Evolutionary conservation across 129 eudicot species (phyloP).

Genomic region (Flaveria robusta): DNA sequence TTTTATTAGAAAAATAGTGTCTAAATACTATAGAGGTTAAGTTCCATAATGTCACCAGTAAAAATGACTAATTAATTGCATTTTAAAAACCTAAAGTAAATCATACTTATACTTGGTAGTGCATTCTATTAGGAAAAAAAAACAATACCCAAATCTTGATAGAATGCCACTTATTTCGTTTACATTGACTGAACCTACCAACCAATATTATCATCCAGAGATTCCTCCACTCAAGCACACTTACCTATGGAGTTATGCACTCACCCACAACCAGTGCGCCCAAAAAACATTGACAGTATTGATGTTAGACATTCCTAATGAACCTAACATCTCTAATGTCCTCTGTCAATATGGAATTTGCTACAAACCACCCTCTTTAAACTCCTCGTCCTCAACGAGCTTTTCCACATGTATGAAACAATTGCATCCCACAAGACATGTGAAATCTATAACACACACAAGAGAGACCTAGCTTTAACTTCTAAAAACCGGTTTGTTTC

Average conservation of each 20-base stretch:
- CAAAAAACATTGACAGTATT: not conserved
- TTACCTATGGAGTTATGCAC: not conserved
- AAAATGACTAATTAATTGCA: too few relatives aligned
- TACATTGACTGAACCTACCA: not conserved
- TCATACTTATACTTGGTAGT: too few relatives aligned
- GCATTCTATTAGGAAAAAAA: not conserved
- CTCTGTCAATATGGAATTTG: not conserved
- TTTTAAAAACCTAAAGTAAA: too few relatives aligned
- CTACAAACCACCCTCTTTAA: not conserved
- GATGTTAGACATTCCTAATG: not conserved
- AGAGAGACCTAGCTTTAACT: not conserved
- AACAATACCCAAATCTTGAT: not conserved
- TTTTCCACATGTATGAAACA: not conserved
- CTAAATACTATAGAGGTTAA: too few relatives aligned
- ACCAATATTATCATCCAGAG: not conserved
- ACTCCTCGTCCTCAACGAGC: not conserved
- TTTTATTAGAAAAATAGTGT: too few relatives aligned
- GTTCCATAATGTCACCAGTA: too few relatives aligned
- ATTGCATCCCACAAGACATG: not conserved
- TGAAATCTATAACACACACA: conserved; percentile 6
- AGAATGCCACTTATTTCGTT: not conserved
- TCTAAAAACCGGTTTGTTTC: not conserved
- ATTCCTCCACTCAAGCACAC: not conserved
- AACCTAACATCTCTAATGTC: not conserved
- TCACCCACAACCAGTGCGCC: not conserved